Evolutionary conservation across 1,139 yeast species (phyloP).

Genomic region (Magnusiomyces sp.): DNA sequence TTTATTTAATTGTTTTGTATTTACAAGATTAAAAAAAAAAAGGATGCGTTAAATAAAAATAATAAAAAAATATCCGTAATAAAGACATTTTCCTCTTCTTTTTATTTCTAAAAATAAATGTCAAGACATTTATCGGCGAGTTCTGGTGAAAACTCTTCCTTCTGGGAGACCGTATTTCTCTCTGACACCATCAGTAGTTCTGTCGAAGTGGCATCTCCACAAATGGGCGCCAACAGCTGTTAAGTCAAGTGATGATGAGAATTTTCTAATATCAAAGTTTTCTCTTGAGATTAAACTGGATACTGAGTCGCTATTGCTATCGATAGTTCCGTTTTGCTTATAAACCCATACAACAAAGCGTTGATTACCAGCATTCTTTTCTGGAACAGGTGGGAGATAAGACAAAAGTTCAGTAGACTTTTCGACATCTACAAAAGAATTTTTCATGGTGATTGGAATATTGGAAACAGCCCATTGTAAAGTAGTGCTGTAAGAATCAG

Average conservation of each 20-base stretch:
- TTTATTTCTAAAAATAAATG: constrained; percentile 5
- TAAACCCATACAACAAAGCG: constrained; percentile 88
- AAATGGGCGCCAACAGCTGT: constrained; percentile 83
- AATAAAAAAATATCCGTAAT: neutral
- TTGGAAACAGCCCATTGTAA: constrained; percentile 75
- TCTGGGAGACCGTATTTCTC: constrained; percentile 58
- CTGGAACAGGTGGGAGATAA: constrained; percentile 85
- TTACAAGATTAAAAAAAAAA: neutral
- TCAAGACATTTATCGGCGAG: constrained; percentile 10
- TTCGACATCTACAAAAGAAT: constrained; percentile 47
- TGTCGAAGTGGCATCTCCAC: constrained; percentile 83
- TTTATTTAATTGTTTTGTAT: too few relatives aligned
- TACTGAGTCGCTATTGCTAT: constrained; percentile 9
- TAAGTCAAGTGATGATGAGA: constrained; percentile 48
- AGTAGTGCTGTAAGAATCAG: constrained; percentile 62
- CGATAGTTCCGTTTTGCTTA: constrained; percentile 43
- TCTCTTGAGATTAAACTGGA: constrained; percentile 31
- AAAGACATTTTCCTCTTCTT: constrained; percentile 4
- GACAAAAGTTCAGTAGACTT: constrained; percentile 44
- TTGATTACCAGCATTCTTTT: constrained; percentile 74
- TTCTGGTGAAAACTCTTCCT: constrained; percentile 52
- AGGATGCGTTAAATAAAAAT: neutral
- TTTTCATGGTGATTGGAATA: constrained; percentile 50
- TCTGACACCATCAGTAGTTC: constrained; percentile 61
- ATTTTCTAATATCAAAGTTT: constrained; percentile 62